Evolutionary conservation across 257 asterid species (phyloP).

Genomic region (Orobanche coerulescens): DNA sequence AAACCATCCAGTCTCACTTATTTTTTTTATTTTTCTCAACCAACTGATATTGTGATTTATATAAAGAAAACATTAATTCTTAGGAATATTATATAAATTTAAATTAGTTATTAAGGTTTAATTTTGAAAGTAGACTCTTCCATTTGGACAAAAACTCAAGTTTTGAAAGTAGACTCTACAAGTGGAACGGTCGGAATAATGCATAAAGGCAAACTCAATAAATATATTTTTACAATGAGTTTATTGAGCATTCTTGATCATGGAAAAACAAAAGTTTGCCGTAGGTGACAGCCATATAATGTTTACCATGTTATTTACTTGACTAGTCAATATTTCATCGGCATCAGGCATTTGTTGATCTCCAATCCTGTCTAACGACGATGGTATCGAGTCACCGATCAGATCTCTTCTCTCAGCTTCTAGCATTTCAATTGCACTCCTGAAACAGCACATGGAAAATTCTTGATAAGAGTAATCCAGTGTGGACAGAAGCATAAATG

Average conservation of each 20-base stretch:
- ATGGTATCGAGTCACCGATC: conserved; percentile 22
- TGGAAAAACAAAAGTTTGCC: no score
- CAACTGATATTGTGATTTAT: no score
- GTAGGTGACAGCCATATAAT: not conserved
- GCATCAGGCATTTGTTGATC: conserved; percentile 37
- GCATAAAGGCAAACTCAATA: not conserved
- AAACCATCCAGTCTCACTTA: no score
- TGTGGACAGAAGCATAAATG: conserved; percentile 10
- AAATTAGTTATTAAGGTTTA: no score
- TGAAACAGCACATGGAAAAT: conserved; percentile 24
- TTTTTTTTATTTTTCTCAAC: no score
- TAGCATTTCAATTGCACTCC: conserved; percentile 84
- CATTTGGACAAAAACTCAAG: no score
- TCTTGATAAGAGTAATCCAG: conserved; percentile 14
- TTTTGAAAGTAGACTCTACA: no score
- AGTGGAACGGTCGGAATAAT: no score
- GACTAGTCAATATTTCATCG: conserved; percentile 26
- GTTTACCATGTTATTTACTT: conserved; percentile 42
- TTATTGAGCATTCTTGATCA: conserved; percentile 1
- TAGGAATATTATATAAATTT: no score
- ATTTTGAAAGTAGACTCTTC: no score
- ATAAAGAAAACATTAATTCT: no score
- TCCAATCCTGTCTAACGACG: conserved; percentile 26
- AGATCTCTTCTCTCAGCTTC: conserved; percentile 62
- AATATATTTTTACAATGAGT: not conserved